Evolutionary conservation across 2,329 filamentous ascomycete genomes (phyloP).

Genomic region (Neophaeococcomyces mojaviensis): DNA sequence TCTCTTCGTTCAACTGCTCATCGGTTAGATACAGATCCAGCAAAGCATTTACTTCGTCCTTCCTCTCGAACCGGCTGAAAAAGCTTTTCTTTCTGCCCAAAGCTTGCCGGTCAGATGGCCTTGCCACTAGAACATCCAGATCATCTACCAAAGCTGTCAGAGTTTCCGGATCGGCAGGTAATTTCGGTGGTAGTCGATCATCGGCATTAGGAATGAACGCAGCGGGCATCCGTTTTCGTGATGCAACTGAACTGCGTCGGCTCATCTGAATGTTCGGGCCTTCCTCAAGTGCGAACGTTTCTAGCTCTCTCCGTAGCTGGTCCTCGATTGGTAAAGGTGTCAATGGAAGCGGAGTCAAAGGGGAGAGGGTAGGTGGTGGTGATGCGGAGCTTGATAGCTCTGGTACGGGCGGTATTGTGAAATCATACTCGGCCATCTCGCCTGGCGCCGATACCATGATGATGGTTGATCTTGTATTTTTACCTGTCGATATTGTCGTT

Average conservation of each 20-base stretch:
- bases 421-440: neutral
- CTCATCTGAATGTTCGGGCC: constrained; percentile 9
- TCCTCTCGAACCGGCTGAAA: constrained; percentile 16
- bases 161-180: neutral
- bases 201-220: constrained; percentile 1
- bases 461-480: neutral
- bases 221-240: neutral
- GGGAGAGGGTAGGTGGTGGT: neutral
- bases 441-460: constrained; percentile 5
- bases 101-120: neutral
- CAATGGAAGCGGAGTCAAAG: neutral
- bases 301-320: constrained; percentile 17
- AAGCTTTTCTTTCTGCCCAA: constrained; percentile 14
- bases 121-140: neutral
- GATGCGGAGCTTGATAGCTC: neutral
- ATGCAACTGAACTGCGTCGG: constrained; percentile 7
- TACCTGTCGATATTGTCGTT: constrained; percentile 2
- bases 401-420: constrained; percentile 3
- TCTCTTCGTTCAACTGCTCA: constrained; percentile 15
- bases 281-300: constrained; percentile 14
- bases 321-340: constrained; percentile 13
- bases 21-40: constrained; percentile 21
- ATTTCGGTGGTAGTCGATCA: neutral
- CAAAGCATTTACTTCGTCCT: constrained; percentile 16
- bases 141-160: neutral